Evolutionary conservation across 2,329 filamentous ascomycete genomes (phyloP).

Genomic region (Cryphonectria parasitica): DNA sequence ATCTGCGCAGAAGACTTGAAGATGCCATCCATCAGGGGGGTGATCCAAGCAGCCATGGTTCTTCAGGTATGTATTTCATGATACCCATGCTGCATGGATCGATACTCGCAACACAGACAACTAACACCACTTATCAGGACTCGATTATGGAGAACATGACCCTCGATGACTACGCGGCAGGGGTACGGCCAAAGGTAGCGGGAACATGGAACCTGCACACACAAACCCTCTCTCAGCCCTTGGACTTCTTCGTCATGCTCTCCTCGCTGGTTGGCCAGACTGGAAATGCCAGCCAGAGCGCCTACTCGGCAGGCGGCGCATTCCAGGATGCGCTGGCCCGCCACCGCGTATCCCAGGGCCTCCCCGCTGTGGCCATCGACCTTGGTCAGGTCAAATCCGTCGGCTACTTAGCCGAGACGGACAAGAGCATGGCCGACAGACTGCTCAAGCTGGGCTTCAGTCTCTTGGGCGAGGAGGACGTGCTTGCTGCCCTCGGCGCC

Average conservation of each 20-base stretch:
- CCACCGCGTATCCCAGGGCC: conserved; percentile 29
- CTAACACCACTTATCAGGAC: conserved; percentile 1
- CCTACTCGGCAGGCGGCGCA: conserved; percentile 37
- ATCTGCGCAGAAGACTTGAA: conserved; percentile 21
- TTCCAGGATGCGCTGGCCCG: conserved; percentile 41
- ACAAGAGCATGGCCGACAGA: conserved; percentile 27
- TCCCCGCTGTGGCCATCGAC: conserved; percentile 34
- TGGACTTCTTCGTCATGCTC: conserved; percentile 30
- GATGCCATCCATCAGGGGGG: conserved; percentile 38
- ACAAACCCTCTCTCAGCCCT: conserved; percentile 31
- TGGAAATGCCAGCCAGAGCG: conserved; percentile 24
- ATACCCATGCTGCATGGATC: background rate
- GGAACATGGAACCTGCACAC: conserved; percentile 26
- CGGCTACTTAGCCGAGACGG: conserved; percentile 33
- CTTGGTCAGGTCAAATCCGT: conserved; percentile 35
- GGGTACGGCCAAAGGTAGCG: conserved; percentile 21
- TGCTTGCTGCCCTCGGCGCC: conserved; percentile 25
- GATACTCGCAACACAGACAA: background rate
- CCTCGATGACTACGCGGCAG: conserved; percentile 17
- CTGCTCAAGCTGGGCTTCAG: conserved; percentile 29
- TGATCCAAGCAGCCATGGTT: conserved; percentile 41
- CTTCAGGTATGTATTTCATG: conserved; percentile 1
- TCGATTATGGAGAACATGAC: conserved; percentile 26
- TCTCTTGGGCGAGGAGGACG: conserved; percentile 28
- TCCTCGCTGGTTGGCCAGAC: conserved; percentile 18